Evolutionary conservation across 2,329 filamentous ascomycete genomes (phyloP).

Genomic region (Ceratocystis diversiconidia): DNA sequence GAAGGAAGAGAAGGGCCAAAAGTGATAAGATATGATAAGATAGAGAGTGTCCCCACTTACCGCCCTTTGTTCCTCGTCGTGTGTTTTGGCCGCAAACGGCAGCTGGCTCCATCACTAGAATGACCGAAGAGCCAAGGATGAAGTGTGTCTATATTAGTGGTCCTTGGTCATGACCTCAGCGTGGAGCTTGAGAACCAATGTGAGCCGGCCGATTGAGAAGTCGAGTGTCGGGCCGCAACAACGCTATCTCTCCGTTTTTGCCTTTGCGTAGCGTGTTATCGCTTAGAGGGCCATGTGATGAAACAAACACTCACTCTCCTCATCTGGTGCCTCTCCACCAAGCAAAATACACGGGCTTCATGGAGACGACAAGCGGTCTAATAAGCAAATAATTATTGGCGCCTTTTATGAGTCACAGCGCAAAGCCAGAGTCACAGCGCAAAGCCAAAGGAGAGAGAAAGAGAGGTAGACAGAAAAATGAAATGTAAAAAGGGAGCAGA

Average conservation of each 20-base stretch:
- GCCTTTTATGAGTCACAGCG: background rate
- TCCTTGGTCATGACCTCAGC: background rate
- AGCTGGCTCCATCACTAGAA: background rate
- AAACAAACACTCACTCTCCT: too few species aligned
- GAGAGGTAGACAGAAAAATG: background rate
- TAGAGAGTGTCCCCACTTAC: background rate
- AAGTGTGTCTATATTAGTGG: background rate
- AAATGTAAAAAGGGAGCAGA: background rate
- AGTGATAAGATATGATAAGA: conserved; percentile 4
- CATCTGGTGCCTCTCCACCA: too few species aligned
- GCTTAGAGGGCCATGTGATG: too few species aligned
- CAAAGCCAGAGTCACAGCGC: background rate
- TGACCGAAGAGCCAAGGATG: background rate
- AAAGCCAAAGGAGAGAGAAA: background rate
- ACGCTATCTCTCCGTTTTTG: background rate
- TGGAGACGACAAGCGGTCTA: background rate
- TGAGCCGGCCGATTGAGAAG: background rate
- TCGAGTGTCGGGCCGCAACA: background rate
- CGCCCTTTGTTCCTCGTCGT: background rate
- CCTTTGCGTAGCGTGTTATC: too few species aligned
- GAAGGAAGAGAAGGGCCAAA: too few species aligned
- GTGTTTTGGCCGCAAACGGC: background rate
- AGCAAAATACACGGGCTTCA: background rate
- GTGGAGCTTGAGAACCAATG: background rate
- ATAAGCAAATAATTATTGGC: background rate